Percentiles rank a stretch among this genome's conserved stretches.
These are phyloP conservation scores for Deakozyma indianensis DNA, from an alignment of 805 yeast species.

Conservation along the genomic window DNA sequence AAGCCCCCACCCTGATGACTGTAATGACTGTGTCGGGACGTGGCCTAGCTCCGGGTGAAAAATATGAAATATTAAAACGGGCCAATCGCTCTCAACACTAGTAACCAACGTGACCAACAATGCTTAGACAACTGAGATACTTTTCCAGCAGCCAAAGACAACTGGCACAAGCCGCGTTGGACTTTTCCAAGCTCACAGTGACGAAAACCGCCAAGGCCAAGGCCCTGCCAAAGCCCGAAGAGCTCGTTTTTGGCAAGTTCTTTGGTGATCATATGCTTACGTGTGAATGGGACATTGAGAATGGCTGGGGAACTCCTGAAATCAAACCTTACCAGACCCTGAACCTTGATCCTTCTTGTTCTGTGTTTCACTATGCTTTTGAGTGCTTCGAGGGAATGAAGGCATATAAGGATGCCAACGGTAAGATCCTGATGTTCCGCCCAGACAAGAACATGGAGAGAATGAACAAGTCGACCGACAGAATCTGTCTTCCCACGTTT, in stretches of 20 bases:
- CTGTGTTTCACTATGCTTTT: constrained; percentile 90
- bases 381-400: constrained; percentile 93
- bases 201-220: constrained; percentile 37
- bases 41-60: no score
- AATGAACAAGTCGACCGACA: constrained; percentile 75
- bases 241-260: constrained; percentile 54
- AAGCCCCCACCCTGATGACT: no score
- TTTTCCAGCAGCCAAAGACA: neutral
- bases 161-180: constrained; percentile 28
- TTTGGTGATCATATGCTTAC: constrained; percentile 86
- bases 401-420: constrained; percentile 54
- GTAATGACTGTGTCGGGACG: no score
- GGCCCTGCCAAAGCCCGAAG: constrained; percentile 39
- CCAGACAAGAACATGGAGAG: constrained; percentile 85
- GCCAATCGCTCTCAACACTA: no score
- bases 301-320: constrained; percentile 84
- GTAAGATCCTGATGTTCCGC: constrained; percentile 70
- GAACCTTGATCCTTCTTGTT: constrained; percentile 69
- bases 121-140: neutral
- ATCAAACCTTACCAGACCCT: constrained; percentile 76
- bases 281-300: constrained; percentile 60
- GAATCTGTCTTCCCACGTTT: constrained; percentile 81
- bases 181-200: constrained; percentile 39
- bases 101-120: no score
- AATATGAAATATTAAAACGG: no score